Percentiles rank a stretch among this genome's conserved stretches.
These are phyloP conservation scores for Gloeostereum incarnatum DNA, from an alignment of 768 basidiomycete species.

Conservation along the genomic window DNA sequence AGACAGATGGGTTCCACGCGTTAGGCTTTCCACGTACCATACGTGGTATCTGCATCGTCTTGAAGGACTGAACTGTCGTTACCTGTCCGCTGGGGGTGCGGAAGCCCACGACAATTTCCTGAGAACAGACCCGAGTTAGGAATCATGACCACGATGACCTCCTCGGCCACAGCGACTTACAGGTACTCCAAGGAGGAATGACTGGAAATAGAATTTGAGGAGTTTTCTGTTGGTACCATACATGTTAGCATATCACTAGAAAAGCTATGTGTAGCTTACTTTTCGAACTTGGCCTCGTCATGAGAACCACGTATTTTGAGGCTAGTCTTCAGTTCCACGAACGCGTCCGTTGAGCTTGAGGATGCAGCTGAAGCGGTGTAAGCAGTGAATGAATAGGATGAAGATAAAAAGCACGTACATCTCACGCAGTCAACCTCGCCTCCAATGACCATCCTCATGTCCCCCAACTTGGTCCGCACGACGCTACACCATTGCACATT, in stretches of 20 bases:
- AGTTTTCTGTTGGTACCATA: slow-evolving; percentile 76
- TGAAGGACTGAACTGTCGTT: slow-evolving; percentile 58
- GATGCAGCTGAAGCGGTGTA: slow-evolving; percentile 37
- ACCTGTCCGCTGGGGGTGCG: slow-evolving; percentile 69
- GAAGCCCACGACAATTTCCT: slow-evolving; percentile 87
- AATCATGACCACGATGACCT: neutral
- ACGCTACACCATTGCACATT: slow-evolving; percentile 89
- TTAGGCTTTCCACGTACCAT: slow-evolving; percentile 64
- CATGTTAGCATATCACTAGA: slow-evolving; percentile 4
- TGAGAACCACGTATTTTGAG: slow-evolving; percentile 50
- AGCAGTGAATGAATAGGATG: slow-evolving; percentile 6
- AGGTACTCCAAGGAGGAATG: slow-evolving; percentile 87
- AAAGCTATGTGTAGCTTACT: slow-evolving; percentile 33
- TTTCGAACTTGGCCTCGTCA: slow-evolving; percentile 73
- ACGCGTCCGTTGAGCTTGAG: slow-evolving; percentile 51
- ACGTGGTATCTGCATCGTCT: slow-evolving; percentile 74
- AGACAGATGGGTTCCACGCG: slow-evolving; percentile 71
- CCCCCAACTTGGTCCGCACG: slow-evolving; percentile 76
- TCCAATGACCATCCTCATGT: slow-evolving; percentile 65
- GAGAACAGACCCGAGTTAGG: slow-evolving; percentile 4
- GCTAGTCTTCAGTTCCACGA: slow-evolving; percentile 87
- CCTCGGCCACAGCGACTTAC: slow-evolving; percentile 33
- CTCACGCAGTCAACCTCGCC: slow-evolving; percentile 89
- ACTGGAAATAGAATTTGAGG: slow-evolving; percentile 90
- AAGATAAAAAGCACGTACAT: slow-evolving; percentile 30